Evolutionary conservation across 2,329 filamentous ascomycete species (phyloP).

Genomic region (Cadophora luteo-olivacea): DNA sequence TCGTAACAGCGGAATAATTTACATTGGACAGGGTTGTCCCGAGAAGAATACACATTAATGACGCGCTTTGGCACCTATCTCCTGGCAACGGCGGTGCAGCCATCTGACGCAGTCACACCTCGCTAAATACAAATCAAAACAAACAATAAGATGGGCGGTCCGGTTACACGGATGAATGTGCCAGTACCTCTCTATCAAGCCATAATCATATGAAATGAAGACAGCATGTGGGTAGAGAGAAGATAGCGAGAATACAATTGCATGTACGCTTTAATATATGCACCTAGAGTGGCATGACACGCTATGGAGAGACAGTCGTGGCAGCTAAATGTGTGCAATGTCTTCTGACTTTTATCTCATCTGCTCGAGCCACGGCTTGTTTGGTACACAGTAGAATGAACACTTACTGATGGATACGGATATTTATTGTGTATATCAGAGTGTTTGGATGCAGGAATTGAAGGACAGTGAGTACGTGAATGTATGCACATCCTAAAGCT

Average conservation of each 20-base stretch:
- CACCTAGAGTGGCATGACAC: conserved; percentile 12
- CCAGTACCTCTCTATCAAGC: background rate
- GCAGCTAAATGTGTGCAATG: conserved; percentile 12
- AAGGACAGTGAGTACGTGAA: no score
- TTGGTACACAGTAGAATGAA: no score
- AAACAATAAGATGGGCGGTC: background rate
- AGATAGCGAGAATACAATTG: background rate
- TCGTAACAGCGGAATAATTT: no score
- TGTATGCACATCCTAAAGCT: no score
- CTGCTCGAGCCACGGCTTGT: no score
- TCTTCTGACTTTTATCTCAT: background rate
- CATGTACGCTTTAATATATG: background rate
- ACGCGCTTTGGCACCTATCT: background rate
- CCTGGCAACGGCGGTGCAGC: background rate
- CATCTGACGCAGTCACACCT: background rate
- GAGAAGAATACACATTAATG: no score
- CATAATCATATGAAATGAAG: background rate
- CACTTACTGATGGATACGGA: no score
- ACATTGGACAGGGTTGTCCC: no score
- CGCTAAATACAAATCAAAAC: background rate
- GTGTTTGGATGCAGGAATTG: no score
- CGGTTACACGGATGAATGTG: background rate
- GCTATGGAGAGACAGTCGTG: background rate
- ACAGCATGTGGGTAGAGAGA: background rate
- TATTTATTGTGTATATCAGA: no score